A percentile compares a stretch with the other conserved stretches of the same genome.
phyloP scores from a whole-genome alignment of 139 green algal species.

The Axilococcus clingmanii region DNA sequence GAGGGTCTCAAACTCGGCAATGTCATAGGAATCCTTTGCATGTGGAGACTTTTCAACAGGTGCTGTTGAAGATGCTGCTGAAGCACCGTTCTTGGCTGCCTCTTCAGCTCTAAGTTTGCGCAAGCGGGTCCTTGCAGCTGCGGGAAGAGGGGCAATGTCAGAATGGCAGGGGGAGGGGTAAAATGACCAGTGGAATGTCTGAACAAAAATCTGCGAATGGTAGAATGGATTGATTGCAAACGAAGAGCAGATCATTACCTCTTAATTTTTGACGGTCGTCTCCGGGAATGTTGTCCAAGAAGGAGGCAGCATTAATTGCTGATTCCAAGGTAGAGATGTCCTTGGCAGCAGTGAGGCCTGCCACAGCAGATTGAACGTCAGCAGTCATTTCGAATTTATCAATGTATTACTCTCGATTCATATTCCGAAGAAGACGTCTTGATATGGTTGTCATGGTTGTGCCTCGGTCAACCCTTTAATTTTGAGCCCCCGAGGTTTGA shows the following conservation, averaged over 20 bases:
- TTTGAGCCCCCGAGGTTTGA: too few relatives aligned
- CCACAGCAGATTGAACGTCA: slow-evolving; percentile 25
- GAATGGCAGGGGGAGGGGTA: neutral
- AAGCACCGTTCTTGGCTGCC: slow-evolving; percentile 24
- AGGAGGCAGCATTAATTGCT: slow-evolving; percentile 53
- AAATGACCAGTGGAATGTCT: neutral
- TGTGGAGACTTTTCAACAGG: slow-evolving; percentile 45
- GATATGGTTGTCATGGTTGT: too few relatives aligned
- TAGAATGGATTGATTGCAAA: too few relatives aligned
- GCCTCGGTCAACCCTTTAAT: too few relatives aligned
- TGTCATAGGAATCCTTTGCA: slow-evolving; percentile 58
- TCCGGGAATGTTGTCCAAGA: slow-evolving; percentile 60
- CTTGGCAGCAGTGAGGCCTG: slow-evolving; percentile 46
- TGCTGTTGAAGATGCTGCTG: slow-evolving; percentile 12
- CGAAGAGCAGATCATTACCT: too few relatives aligned
- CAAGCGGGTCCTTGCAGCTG: slow-evolving; percentile 59
- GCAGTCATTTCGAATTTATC: slow-evolving; percentile 11
- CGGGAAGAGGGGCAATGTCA: neutral
- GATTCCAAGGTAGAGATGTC: slow-evolving; percentile 45
- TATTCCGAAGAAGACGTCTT: too few relatives aligned
- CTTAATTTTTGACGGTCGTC: slow-evolving; percentile 70
- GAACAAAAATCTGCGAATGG: too few relatives aligned
- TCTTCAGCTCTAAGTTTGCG: slow-evolving; percentile 45
- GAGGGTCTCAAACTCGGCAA: slow-evolving; percentile 50
- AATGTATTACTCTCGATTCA: too few relatives aligned